phyloP scores from a whole-genome alignment of 805 yeast species.

The Yamadazyma insecticola region DNA sequence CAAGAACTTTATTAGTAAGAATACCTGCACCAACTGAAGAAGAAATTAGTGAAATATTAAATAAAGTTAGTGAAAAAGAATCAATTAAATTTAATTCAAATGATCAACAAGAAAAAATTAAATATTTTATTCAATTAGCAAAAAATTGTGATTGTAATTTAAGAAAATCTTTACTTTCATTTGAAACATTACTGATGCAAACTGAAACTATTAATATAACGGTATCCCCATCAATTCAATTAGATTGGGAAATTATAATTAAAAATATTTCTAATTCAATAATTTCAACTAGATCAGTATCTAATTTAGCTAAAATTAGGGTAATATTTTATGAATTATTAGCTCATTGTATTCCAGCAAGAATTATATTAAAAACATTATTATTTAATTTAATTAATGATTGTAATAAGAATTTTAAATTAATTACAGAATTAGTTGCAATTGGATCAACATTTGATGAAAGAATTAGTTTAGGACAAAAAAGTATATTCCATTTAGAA shows the following conservation, averaged over 20 bases:
- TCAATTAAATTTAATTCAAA: constrained; percentile 37
- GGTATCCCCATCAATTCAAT: constrained; percentile 36
- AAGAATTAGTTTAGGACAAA: constrained; percentile 77
- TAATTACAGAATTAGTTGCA: constrained; percentile 47
- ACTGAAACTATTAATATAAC: constrained; percentile 49
- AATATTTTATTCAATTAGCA: constrained; percentile 50
- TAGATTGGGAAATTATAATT: constrained; percentile 92
- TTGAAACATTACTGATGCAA: constrained; percentile 79
- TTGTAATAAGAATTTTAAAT: constrained; percentile 11
- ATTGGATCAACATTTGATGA: constrained; percentile 75
- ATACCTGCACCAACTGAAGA: constrained; percentile 70
- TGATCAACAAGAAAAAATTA: constrained; percentile 15
- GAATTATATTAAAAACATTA: constrained; percentile 61
- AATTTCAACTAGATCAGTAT: constrained; percentile 58
- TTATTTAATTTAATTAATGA: constrained; percentile 41
- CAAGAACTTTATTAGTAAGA: constrained; percentile 85
- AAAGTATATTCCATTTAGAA: constrained; percentile 90
- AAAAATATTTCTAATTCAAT: constrained; percentile 58
- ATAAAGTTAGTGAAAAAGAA: constrained; percentile 56
- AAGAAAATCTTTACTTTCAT: constrained; percentile 68
- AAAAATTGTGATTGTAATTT: constrained; percentile 61
- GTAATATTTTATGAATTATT: constrained; percentile 74
- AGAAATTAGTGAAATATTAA: constrained; percentile 57
- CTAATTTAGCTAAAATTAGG: constrained; percentile 56
- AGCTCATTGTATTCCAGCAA: constrained; percentile 92